Conservation (phyloP, 257 asterid genomes). For the Henckelia pumila region DNA sequence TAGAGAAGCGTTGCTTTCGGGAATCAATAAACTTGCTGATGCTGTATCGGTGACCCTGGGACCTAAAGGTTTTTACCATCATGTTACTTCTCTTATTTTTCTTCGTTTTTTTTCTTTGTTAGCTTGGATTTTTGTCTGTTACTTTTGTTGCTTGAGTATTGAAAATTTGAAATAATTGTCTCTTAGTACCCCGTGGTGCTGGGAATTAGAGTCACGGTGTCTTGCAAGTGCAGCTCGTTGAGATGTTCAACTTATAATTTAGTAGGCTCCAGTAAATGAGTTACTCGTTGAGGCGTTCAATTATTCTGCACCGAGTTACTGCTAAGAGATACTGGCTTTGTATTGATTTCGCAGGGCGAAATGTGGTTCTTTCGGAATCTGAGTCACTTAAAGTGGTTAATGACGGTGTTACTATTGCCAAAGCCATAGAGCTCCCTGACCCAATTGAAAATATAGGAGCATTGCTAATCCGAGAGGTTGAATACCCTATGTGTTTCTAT, state of each 20-base stretch:
- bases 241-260: not conserved
- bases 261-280: not conserved
- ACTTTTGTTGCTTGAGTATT: constrained; percentile 5
- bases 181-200: not conserved
- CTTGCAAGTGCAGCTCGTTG: not conserved
- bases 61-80: constrained; percentile 59
- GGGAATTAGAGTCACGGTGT: not conserved
- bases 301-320: not conserved
- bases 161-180: not conserved
- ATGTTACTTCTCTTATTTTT: not conserved
- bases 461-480: constrained; percentile 78
- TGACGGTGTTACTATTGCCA: constrained; percentile 92
- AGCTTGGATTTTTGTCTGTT: not conserved
- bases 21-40: constrained; percentile 93
- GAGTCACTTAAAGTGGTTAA: constrained; percentile 69
- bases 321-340: constrained; percentile 12
- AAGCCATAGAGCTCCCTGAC: constrained; percentile 89
- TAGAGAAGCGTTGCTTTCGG: constrained; percentile 71
- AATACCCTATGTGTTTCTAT: constrained; percentile 1
- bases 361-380: constrained; percentile 74
- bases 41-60: constrained; percentile 94
- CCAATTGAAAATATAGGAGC: constrained; percentile 88
- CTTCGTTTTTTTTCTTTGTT: not conserved
- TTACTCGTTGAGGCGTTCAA: not conserved
- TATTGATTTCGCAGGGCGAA: constrained; percentile 54